Base-by-base conservation (phyloP, 2,329 filamentous ascomycete species). In the Pseudopyricularia javanii region DNA sequence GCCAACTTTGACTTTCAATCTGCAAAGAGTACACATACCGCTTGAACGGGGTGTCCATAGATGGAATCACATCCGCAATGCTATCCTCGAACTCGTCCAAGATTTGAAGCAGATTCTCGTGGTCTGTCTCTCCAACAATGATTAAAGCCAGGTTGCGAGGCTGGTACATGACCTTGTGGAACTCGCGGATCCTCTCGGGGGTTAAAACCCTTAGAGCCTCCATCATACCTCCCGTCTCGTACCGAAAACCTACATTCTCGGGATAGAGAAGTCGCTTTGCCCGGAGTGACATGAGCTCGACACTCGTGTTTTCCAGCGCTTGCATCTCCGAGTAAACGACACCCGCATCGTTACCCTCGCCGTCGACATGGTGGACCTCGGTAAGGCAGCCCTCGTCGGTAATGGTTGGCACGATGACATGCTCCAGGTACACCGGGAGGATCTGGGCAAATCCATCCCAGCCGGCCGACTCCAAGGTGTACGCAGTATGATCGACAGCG, bases 291-390 rank as follows among this genome's bases (percentile, higher is more conserved):
- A 97, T 95, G 54, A 97, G 80, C 65, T 95, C 89, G 7, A 77
- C 74, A 58, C 86, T 83, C 51, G 82, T 84, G 64, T 95, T 95
- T 64, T 97, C 87, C 2, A 95, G 83, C 24, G 85, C 93, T 69
- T 98, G 93, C 93, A 98, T 98, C 69, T 98, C 93, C 0, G 91
- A 96, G 69, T 98, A 98, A 8, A 98, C 93, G 1, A 96, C 91
- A 57, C 90, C 93, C 43, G 93, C 93, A 75, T 98, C 93, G 57
- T 97, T 86, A 54, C 93, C 93, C 59, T 88, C 82, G 15, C 89
- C 91, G 64, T 98, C 89, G 53, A 98, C 80, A 65, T 98, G 93
- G 71, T 95, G 90, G 2, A 98, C 93, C 67, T 98, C 93, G 3
- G 93, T 98, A 58, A 91, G 85, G 65, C 94, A 96, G 11, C 83